Conservation (phyloP, 805 yeast species). For the Starmerella vaccinii region DNA sequence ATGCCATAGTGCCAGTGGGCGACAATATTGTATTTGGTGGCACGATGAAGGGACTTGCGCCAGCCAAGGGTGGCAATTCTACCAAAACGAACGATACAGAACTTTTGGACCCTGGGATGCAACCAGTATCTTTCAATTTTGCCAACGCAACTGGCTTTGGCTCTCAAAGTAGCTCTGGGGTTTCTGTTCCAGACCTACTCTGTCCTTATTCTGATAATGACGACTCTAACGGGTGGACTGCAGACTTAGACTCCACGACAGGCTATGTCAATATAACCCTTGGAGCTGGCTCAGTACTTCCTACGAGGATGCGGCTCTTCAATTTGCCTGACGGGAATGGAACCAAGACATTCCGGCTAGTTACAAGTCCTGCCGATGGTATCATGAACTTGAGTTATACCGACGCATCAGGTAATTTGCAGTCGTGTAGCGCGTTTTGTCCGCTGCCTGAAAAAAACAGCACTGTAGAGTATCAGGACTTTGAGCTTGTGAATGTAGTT, state of each 20-base stretch:
- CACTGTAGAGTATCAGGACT: slow-evolving; percentile 50
- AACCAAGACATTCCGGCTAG: slow-evolving; percentile 52
- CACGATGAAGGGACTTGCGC: slow-evolving; percentile 50
- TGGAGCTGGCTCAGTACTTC: slow-evolving; percentile 39
- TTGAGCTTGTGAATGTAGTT: slow-evolving; percentile 62
- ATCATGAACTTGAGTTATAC: slow-evolving; percentile 85
- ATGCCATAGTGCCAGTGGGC: slow-evolving; percentile 45
- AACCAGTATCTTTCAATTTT: slow-evolving; percentile 15
- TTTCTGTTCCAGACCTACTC: slow-evolving; percentile 32
- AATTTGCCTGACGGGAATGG: slow-evolving; percentile 46
- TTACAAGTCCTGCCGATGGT: slow-evolving; percentile 70
- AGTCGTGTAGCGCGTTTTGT: slow-evolving; percentile 80
- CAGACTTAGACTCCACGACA: slow-evolving; percentile 15
- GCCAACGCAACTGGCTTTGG: slow-evolving; percentile 19
- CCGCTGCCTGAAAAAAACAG: slow-evolving; percentile 43
- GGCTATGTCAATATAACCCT: slow-evolving; percentile 20
- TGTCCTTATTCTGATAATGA: slow-evolving; percentile 44
- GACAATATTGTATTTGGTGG: slow-evolving; percentile 70
- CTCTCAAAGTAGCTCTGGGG: background rate
- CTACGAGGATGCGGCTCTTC: slow-evolving; percentile 57
- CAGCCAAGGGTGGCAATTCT: slow-evolving; percentile 12
- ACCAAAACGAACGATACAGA: slow-evolving; percentile 10
- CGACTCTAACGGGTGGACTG: slow-evolving; percentile 17
- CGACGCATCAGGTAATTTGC: slow-evolving; percentile 52
- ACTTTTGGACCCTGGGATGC: slow-evolving; percentile 17